Evolutionary conservation across 2,329 filamentous ascomycete genomes (phyloP).

Genomic region (Arachnomyces sp.): DNA sequence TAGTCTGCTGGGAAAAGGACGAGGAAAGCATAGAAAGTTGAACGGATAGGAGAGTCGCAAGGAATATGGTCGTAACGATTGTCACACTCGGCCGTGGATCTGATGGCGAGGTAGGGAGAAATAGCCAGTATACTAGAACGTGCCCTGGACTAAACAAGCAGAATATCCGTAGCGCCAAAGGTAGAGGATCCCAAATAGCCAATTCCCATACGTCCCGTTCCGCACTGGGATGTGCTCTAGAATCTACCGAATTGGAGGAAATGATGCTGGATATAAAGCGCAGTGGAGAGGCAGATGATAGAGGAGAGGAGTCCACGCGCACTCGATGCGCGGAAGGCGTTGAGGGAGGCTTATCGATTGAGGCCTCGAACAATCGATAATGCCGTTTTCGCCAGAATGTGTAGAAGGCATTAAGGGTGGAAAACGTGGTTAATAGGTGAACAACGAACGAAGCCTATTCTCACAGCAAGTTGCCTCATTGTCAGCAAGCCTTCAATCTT

Average conservation of each 20-base stretch:
- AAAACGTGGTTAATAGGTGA: slow-evolving; percentile 60
- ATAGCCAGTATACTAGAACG: slow-evolving; percentile 81
- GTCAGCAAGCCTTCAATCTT: slow-evolving; percentile 6
- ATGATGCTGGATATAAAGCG: slow-evolving; percentile 64
- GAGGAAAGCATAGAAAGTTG: slow-evolving; percentile 69
- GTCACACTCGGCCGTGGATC: slow-evolving; percentile 80
- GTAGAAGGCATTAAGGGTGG: slow-evolving; percentile 70
- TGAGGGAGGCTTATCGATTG: slow-evolving; percentile 65
- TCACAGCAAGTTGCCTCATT: neutral
- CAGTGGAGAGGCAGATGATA: slow-evolving; percentile 64
- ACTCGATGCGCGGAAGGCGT: slow-evolving; percentile 87
- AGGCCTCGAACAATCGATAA: slow-evolving; percentile 85
- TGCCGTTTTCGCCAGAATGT: slow-evolving; percentile 73
- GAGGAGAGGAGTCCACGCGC: slow-evolving; percentile 74
- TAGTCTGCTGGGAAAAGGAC: slow-evolving; percentile 74
- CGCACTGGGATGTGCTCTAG: slow-evolving; percentile 68
- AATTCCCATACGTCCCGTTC: slow-evolving; percentile 90
- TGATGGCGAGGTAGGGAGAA: slow-evolving; percentile 67
- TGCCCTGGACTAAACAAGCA: slow-evolving; percentile 91
- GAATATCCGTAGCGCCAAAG: slow-evolving; percentile 72
- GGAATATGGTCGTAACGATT: slow-evolving; percentile 70
- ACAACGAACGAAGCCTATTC: slow-evolving; percentile 60
- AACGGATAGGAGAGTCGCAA: slow-evolving; percentile 66
- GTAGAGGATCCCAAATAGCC: slow-evolving; percentile 85
- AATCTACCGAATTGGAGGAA: slow-evolving; percentile 63